A percentile compares a stretch with the other conserved stretches of the same genome.
phyloP scores from a whole-genome alignment of 345 rosid species.

The Populus tremula region DNA sequence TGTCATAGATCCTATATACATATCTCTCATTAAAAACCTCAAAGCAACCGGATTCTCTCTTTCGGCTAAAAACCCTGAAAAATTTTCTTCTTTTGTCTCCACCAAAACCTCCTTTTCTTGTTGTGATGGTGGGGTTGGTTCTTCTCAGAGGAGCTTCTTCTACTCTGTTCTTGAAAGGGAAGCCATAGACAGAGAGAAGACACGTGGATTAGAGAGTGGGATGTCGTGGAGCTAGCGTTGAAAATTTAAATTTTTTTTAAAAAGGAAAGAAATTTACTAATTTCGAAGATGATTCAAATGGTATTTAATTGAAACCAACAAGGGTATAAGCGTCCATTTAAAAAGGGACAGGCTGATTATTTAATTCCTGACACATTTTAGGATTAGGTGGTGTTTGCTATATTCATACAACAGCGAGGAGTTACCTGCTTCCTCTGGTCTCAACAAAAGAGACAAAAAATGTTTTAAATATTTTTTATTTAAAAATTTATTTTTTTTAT shows the following conservation, averaged over 20 bases:
- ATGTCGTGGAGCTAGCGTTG: constrained; percentile 18
- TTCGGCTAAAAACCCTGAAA: neutral
- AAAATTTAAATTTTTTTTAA: neutral
- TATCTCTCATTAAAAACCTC: constrained; percentile 18
- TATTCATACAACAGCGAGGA: too few species aligned
- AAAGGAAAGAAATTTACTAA: neutral
- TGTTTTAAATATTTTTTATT: too few species aligned
- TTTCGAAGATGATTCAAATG: neutral
- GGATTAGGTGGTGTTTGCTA: neutral
- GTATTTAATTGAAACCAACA: neutral
- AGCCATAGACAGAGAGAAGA: constrained; percentile 11
- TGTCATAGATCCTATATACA: constrained; percentile 52
- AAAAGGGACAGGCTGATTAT: neutral
- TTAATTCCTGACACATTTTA: neutral
- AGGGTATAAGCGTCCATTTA: neutral
- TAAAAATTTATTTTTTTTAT: too few species aligned
- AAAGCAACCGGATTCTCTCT: neutral
- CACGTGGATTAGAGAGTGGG: constrained; percentile 23
- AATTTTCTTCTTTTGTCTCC: neutral
- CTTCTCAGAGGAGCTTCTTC: constrained; percentile 21
- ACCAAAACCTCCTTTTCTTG: constrained; percentile 14
- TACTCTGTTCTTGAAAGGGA: constrained; percentile 26
- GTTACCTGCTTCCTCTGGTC: too few species aligned
- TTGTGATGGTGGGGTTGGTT: constrained; percentile 20
- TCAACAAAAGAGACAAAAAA: too few species aligned